These are phyloP conservation scores for Climacium dendroides DNA, from an alignment of 225 moss, liverwort and hornwort genomes.

Conservation along the genomic window DNA sequence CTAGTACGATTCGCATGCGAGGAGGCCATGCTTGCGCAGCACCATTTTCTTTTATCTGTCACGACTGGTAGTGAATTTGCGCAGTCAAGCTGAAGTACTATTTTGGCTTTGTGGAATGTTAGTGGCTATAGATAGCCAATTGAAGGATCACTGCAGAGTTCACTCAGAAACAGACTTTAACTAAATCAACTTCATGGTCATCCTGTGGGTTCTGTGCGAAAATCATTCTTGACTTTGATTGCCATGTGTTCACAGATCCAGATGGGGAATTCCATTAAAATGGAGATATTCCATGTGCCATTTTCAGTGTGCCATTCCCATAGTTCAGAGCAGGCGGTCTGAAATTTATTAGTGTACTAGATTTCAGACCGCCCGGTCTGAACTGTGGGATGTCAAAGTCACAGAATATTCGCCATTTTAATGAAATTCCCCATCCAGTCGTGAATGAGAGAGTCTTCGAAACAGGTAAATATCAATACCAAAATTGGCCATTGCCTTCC, in stretches of 20 bases:
- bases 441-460: background rate
- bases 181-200: background rate
- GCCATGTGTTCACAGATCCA: background rate
- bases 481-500: background rate
- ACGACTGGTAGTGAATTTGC: background rate
- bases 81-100: background rate
- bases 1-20: background rate
- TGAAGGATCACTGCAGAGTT: background rate
- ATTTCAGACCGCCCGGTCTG: too few species aligned
- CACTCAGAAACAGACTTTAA: background rate
- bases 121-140: background rate
- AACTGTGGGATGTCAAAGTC: too few species aligned
- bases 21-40: background rate
- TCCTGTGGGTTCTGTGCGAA: background rate
- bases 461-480: constrained; percentile 4
- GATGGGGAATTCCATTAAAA: too few species aligned
- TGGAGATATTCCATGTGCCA: too few species aligned
- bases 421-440: too few species aligned
- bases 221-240: background rate
- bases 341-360: too few species aligned
- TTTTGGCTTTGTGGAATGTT: background rate
- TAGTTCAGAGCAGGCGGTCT: too few species aligned
- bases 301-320: too few species aligned
- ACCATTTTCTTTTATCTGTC: background rate
- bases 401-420: too few species aligned